A percentile compares a stretch with the other conserved stretches of the same genome.
Conservation (phyloP, 2,329 filamentous ascomycete genomes). For the Meredithiella fracta region DNA sequence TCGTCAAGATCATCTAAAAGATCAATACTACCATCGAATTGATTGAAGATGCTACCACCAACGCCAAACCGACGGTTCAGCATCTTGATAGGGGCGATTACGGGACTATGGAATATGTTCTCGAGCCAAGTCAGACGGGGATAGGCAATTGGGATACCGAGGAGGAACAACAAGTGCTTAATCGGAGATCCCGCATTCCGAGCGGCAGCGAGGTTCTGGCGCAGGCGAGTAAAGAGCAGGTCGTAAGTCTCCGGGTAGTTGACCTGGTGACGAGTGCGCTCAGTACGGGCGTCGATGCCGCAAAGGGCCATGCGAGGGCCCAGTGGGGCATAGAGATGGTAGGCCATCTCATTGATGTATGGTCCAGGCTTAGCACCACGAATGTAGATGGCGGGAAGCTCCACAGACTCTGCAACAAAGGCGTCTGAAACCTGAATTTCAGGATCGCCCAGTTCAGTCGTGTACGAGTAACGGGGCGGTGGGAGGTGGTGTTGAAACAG, state of each 20-base stretch:
- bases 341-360: slow-evolving; percentile 76
- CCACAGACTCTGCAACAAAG: slow-evolving; percentile 44
- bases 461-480: slow-evolving; percentile 73
- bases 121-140: slow-evolving; percentile 93
- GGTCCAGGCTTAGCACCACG: slow-evolving; percentile 62
- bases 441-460: slow-evolving; percentile 38
- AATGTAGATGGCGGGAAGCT: slow-evolving; percentile 52
- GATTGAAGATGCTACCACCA: slow-evolving; percentile 73
- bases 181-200: slow-evolving; percentile 56
- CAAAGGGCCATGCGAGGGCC: slow-evolving; percentile 72
- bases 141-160: slow-evolving; percentile 78
- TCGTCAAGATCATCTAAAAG: slow-evolving; percentile 87
- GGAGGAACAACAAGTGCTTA: slow-evolving; percentile 70
- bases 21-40: slow-evolving; percentile 87
- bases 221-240: slow-evolving; percentile 59
- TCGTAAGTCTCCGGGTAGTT: slow-evolving; percentile 90
- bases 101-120: slow-evolving; percentile 70
- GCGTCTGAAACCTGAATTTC: slow-evolving; percentile 51
- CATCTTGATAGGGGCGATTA: slow-evolving; percentile 79
- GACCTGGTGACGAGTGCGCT: slow-evolving; percentile 84
- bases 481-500: slow-evolving; percentile 91
- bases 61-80: slow-evolving; percentile 81
- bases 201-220: slow-evolving; percentile 54
- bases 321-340: slow-evolving; percentile 71
- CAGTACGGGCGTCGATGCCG: slow-evolving; percentile 82